Conservation (phyloP, 73 alveolate species). For the Tetrahymena malaccensis region DNA sequence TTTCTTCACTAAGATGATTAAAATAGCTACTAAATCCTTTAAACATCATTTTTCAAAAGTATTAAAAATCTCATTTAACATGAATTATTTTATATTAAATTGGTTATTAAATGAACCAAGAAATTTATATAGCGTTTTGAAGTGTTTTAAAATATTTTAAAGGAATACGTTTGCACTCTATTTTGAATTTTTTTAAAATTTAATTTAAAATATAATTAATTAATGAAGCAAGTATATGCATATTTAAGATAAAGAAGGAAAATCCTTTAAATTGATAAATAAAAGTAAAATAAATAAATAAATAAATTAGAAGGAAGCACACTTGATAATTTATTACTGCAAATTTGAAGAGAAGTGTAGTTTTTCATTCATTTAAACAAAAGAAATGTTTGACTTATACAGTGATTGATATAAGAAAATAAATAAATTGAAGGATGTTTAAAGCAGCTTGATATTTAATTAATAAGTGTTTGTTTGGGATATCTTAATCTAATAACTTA, state of each 20-base stretch:
- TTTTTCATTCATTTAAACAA: neutral
- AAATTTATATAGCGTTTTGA: too few relatives aligned
- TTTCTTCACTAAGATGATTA: too few relatives aligned
- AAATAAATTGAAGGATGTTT: neutral
- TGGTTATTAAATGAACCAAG: too few relatives aligned
- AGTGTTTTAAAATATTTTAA: too few relatives aligned
- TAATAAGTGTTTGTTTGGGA: neutral
- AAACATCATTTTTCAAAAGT: too few relatives aligned
- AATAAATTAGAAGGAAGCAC: neutral
- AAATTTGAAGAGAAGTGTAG: neutral
- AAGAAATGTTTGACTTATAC: neutral
- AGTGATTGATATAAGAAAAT: neutral
- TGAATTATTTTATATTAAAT: too few relatives aligned
- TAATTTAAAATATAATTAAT: neutral
- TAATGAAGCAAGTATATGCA: too few relatives aligned
- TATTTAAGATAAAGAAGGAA: neutral
- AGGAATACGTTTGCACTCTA: neutral
- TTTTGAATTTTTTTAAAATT: neutral
- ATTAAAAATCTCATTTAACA: too few relatives aligned
- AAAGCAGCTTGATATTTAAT: neutral
- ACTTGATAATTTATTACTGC: neutral
- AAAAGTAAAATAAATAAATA: neutral
- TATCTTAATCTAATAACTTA: neutral
- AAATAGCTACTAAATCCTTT: too few relatives aligned
- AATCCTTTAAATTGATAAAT: neutral